Conservation (phyloP, 2,329 filamentous ascomycete species). For the Helicocarpus griseus region DNA sequence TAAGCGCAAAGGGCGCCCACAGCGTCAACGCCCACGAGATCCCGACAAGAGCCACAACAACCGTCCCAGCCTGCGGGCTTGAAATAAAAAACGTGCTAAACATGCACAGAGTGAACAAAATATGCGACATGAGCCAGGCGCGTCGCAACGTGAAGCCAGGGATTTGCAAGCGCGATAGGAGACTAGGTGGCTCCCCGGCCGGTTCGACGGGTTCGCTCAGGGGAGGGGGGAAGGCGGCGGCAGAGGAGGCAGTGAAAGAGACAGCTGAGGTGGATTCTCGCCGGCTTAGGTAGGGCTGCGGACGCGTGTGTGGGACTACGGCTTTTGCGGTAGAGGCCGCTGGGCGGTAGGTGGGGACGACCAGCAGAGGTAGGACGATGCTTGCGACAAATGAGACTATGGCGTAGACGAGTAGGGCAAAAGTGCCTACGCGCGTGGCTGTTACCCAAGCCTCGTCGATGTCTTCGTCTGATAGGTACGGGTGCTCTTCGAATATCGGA, state of each 20-base stretch:
- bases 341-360: constrained; percentile 62
- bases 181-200: constrained; percentile 18
- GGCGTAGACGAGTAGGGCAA: constrained; percentile 81
- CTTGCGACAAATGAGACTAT: constrained; percentile 75
- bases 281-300: constrained; percentile 15
- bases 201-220: not conserved
- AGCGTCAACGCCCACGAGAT: constrained; percentile 87
- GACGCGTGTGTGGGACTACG: constrained; percentile 8
- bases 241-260: constrained; percentile 22
- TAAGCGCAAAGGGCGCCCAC: constrained; percentile 93
- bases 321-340: constrained; percentile 7
- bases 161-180: constrained; percentile 59
- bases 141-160: constrained; percentile 77
- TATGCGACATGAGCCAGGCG: constrained; percentile 73
- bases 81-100: constrained; percentile 72
- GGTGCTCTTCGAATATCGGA: constrained; percentile 66
- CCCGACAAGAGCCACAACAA: constrained; percentile 70
- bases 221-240: constrained; percentile 17
- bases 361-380: constrained; percentile 73
- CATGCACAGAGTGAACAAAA: constrained; percentile 77
- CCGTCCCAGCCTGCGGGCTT: constrained; percentile 60
- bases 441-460: constrained; percentile 73
- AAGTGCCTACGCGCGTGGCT: constrained; percentile 77
- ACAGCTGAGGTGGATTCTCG: constrained; percentile 25
- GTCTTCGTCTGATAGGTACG: constrained; percentile 64